Evolutionary conservation across 148 eudicot species (phyloP).

Genomic region (Amaranthus cruentus): DNA sequence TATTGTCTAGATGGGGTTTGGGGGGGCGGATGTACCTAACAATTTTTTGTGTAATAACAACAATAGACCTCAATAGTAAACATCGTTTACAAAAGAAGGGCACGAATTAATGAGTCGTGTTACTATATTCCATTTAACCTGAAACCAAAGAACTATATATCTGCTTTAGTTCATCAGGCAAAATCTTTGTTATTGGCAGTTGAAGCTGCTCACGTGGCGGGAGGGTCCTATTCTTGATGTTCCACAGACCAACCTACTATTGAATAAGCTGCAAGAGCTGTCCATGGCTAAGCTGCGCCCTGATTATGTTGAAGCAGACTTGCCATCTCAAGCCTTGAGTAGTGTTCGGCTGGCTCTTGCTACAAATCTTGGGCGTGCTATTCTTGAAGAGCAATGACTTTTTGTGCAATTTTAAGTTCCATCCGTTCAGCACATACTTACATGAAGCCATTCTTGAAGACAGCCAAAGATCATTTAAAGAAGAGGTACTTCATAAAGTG

Average conservation of each 20-base stretch:
- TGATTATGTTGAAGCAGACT: slow-evolving; percentile 64
- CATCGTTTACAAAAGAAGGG: too few relatives aligned
- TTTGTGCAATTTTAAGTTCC: not conserved
- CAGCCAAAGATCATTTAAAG: not conserved
- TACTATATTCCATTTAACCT: too few relatives aligned
- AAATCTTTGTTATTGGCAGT: slow-evolving; percentile 33
- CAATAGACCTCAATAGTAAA: too few relatives aligned
- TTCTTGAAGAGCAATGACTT: slow-evolving; percentile 63
- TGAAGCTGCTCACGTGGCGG: slow-evolving; percentile 78
- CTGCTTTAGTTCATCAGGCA: not conserved
- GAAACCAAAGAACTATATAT: too few relatives aligned
- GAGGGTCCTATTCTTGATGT: slow-evolving; percentile 76
- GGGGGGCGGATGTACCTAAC: too few relatives aligned
- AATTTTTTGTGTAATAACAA: too few relatives aligned
- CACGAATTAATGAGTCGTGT: too few relatives aligned
- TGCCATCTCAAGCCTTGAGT: slow-evolving; percentile 77
- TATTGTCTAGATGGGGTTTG: too few relatives aligned
- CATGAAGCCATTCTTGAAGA: not conserved
- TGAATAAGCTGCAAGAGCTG: slow-evolving; percentile 88
- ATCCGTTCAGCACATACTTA: not conserved
- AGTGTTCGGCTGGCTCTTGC: slow-evolving; percentile 89
- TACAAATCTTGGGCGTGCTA: slow-evolving; percentile 89
- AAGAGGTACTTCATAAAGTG: not conserved
- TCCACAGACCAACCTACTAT: slow-evolving; percentile 66
- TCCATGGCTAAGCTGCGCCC: slow-evolving; percentile 80